Base-by-base conservation (phyloP, 495 filamentous ascomycete genomes). In the Bathelium albidoporum region DNA sequence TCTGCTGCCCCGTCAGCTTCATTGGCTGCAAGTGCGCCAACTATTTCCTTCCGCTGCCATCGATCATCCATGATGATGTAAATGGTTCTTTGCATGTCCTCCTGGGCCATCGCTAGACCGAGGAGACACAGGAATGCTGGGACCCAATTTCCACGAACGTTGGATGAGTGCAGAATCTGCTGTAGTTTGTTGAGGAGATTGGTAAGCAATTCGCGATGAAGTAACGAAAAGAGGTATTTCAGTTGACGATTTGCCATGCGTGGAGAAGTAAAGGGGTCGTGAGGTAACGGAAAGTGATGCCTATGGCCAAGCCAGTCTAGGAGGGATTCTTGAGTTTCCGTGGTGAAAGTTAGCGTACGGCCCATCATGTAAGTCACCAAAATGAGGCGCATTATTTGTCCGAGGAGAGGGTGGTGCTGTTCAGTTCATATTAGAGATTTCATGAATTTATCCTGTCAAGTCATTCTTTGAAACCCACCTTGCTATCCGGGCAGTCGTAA, bases 191-290 rank as follows among this genome's bases (percentile, higher is more conserved):
- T 73, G 49, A 76, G 71, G 14, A 76, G 63, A 12, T 62, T 64
- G 0, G 61, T 45, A 49, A 73, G 65, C 59, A 71, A 63, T 11
- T 34, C 43, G 11, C 63, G 41, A 52, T 73, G 74, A 20, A 74
- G 68, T 34, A 69, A 53, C 14, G 61, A 61, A 65, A 75, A 76
- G 67, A 75, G 71, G 68, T 74, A 73, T 49, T 76, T 76, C 26
- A 76, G 68, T 59, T 76, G 74, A 22, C 73, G 72, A 62, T 72
- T 76, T 7, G 74, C 73, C 66, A 76, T 70, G 64, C 73, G 72
- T 2, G 73, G 72, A n/a, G 72, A 70, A 53, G 61, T 58, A 52
- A 60, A 65, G 49, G 64, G 36, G 36, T 64, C 32, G 68, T 63
- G 43, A 45, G 59, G 28, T 32, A 65, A 34, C 66, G 63, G 29